Percentiles rank a stretch among this genome's conserved stretches.
These are phyloP conservation scores for Parathielavia hyrcaniae DNA, from an alignment of 495 filamentous ascomycete species.

Conservation along the genomic window DNA sequence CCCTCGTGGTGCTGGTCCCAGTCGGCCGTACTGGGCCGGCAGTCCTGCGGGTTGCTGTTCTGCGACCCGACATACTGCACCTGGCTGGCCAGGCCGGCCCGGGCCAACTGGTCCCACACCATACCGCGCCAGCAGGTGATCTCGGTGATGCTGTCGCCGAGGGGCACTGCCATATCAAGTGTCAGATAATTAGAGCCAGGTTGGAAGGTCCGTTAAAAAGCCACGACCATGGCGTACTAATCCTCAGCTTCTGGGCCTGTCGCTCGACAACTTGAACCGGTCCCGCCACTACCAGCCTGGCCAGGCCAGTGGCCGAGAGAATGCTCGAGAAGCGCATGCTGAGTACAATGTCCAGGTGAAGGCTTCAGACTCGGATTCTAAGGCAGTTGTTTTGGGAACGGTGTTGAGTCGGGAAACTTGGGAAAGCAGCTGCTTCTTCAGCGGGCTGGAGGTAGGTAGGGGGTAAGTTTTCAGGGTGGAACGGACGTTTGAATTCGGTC, in stretches of 20 bases:
- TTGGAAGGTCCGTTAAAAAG: neutral
- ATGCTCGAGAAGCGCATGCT: slow-evolving; percentile 17
- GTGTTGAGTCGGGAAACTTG: no score
- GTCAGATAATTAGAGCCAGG: neutral
- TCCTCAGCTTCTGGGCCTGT: slow-evolving; percentile 23
- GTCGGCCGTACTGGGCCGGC: slow-evolving; percentile 26
- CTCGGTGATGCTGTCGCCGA: slow-evolving; percentile 41
- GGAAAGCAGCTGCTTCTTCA: no score
- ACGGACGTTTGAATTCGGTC: no score
- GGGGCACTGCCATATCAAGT: slow-evolving; percentile 27
- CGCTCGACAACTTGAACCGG: slow-evolving; percentile 21
- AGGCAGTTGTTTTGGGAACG: no score
- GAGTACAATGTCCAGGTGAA: neutral
- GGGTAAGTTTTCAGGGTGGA: no score
- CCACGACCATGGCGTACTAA: slow-evolving; percentile 2
- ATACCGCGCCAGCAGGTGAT: slow-evolving; percentile 40
- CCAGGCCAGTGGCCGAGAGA: slow-evolving; percentile 12
- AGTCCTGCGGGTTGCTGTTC: slow-evolving; percentile 36
- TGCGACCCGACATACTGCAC: slow-evolving; percentile 41
- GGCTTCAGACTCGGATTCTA: no score
- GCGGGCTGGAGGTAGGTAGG: no score
- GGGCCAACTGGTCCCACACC: slow-evolving; percentile 35
- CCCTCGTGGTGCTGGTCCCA: slow-evolving; percentile 41
- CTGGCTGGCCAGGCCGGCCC: slow-evolving; percentile 23
- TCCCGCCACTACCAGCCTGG: slow-evolving; percentile 12